A percentile compares a stretch with the other conserved stretches of the same genome.
Evolutionary conservation across 2,329 filamentous ascomycete species (phyloP).

Genomic region (Orbilia javanica): DNA sequence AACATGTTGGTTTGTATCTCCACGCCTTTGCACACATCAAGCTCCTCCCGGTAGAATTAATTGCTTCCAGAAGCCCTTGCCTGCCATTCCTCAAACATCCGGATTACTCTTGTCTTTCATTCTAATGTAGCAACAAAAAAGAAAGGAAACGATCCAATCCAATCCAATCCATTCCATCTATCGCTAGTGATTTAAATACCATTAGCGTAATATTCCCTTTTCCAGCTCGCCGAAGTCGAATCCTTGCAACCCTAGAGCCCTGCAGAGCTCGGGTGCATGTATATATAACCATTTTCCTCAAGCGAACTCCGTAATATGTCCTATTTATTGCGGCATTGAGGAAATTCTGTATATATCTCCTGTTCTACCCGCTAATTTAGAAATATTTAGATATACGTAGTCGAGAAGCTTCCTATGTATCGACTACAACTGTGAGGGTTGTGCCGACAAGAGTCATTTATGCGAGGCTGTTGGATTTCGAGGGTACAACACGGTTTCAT

Average conservation of each 20-base stretch:
- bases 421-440: background rate
- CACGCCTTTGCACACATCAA: background rate
- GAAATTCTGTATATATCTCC: slow-evolving; percentile 1
- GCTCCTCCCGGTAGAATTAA: background rate
- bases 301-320: background rate
- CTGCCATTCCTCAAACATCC: slow-evolving; percentile 20
- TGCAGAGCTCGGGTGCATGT: background rate
- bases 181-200: slow-evolving; percentile 12
- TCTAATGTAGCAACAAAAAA: background rate
- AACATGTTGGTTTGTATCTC: slow-evolving; percentile 8
- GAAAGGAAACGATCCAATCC: slow-evolving; percentile 4
- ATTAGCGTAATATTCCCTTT: slow-evolving; percentile 42
- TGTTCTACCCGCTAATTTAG: background rate
- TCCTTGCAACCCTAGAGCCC: slow-evolving; percentile 27
- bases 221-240: slow-evolving; percentile 54
- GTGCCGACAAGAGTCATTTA: background rate
- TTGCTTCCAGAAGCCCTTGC: slow-evolving; percentile 52
- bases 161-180: slow-evolving; percentile 1
- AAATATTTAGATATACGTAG: background rate
- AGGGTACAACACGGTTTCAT: background rate
- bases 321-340: slow-evolving; percentile 18
- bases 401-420: background rate
- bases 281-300: background rate
- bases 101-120: slow-evolving; percentile 13
- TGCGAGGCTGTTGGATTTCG: slow-evolving; percentile 17